Evolutionary conservation across 2,329 filamentous ascomycete genomes (phyloP).

Genomic region (Diplodia sapinea): DNA sequence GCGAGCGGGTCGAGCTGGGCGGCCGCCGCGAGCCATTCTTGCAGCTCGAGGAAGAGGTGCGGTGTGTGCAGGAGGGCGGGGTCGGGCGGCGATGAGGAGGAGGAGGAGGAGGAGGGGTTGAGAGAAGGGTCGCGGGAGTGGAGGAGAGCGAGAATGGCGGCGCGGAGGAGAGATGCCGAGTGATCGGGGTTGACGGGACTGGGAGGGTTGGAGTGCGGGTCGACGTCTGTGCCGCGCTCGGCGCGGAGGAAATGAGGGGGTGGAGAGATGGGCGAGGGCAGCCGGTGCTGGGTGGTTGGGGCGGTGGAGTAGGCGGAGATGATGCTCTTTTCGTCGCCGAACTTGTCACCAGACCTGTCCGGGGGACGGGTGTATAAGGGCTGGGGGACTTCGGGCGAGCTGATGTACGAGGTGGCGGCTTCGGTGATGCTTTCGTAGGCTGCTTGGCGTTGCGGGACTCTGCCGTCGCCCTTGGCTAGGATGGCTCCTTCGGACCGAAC

Average conservation of each 20-base stretch:
- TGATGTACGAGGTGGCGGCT: neutral
- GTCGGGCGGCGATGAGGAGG: neutral
- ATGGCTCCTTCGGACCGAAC: too few species aligned
- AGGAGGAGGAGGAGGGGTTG: neutral
- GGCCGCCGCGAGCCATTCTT: neutral
- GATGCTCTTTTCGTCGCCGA: neutral
- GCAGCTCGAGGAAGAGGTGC: conserved; percentile 20
- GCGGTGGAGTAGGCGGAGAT: neutral
- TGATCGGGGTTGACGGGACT: neutral
- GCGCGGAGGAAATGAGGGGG: neutral
- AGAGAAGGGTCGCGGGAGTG: neutral
- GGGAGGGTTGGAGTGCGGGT: neutral
- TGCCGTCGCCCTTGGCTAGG: too few species aligned
- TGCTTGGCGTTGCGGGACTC: neutral
- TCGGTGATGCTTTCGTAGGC: neutral
- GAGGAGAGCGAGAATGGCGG: conserved; percentile 6
- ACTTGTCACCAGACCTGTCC: neutral
- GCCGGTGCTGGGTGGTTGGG: neutral
- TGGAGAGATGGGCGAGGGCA: neutral
- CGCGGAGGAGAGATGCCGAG: neutral
- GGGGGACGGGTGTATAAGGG: neutral
- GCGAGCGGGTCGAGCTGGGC: neutral
- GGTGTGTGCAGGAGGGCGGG: neutral
- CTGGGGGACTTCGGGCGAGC: neutral
- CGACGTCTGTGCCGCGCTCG: too few species aligned